Percentiles rank a stretch among this genome's conserved stretches.
Conservation (phyloP, 2,329 filamentous ascomycete genomes). For the Verticillium isaacii region DNA sequence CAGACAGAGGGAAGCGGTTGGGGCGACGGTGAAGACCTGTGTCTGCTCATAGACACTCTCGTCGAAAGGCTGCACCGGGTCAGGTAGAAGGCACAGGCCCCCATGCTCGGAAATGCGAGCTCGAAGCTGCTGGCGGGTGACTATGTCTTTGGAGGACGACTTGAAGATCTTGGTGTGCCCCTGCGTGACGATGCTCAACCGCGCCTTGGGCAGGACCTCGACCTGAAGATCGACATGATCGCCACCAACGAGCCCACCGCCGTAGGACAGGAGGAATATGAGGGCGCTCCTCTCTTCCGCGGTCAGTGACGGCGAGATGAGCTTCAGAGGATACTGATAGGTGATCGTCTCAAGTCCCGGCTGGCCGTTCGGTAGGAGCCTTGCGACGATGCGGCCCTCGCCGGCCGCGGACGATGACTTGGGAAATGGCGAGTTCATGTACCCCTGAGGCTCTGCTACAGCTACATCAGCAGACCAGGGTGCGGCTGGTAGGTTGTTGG, state of each 20-base stretch:
- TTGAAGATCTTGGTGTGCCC: constrained; percentile 97
- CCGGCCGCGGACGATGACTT: constrained; percentile 70
- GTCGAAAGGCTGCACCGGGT: constrained; percentile 89
- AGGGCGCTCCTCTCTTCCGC: constrained; percentile 64
- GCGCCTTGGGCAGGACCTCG: constrained; percentile 57
- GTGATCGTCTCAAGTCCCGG: constrained; percentile 70
- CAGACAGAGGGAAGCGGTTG: constrained; percentile 64
- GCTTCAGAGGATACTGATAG: constrained; percentile 92
- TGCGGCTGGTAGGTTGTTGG: background rate
- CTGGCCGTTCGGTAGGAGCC: constrained; percentile 63
- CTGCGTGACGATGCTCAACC: constrained; percentile 63
- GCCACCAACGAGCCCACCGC: constrained; percentile 85
- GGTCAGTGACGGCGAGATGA: constrained; percentile 74
- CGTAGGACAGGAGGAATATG: constrained; percentile 89
- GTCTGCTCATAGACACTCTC: constrained; percentile 78
- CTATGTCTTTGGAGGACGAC: constrained; percentile 50
- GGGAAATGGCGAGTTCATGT: constrained; percentile 68
- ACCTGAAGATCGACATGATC: constrained; percentile 75
- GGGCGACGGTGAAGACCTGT: constrained; percentile 67
- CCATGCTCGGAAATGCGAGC: constrained; percentile 45
- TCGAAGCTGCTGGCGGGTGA: constrained; percentile 54
- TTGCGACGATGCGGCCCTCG: constrained; percentile 71
- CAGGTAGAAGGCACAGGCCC: constrained; percentile 68
- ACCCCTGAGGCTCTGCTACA: background rate
- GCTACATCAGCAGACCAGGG: background rate